phyloP scores from a whole-genome alignment of 768 basidiomycete species.

The Mycena pura region DNA sequence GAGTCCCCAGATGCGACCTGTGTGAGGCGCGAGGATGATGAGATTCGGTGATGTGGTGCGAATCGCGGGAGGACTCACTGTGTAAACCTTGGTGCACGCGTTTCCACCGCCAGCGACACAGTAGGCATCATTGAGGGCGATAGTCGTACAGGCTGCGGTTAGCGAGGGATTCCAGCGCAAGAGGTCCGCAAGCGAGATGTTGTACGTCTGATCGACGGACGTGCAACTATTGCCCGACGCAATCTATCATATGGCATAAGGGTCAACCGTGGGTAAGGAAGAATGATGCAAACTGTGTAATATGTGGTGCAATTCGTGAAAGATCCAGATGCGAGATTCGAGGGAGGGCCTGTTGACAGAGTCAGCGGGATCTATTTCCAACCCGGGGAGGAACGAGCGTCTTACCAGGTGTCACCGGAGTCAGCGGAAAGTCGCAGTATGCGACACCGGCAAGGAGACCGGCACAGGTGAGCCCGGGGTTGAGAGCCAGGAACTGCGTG shows the following conservation, averaged over 20 bases:
- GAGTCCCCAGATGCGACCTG: constrained; percentile 4
- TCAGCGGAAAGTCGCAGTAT: constrained; percentile 28
- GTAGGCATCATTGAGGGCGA: neutral
- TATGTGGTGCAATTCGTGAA: too few relatives aligned
- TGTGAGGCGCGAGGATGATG: neutral
- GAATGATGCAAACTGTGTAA: too few relatives aligned
- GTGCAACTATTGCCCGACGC: neutral
- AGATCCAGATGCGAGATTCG: too few relatives aligned
- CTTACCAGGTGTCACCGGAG: too few relatives aligned
- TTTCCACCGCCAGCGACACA: constrained; percentile 10
- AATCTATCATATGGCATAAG: too few relatives aligned
- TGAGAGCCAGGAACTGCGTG: constrained; percentile 16
- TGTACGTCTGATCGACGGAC: neutral
- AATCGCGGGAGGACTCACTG: neutral
- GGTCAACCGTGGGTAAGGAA: too few relatives aligned
- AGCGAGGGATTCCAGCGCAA: neutral
- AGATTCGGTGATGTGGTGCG: neutral
- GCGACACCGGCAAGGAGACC: constrained; percentile 20
- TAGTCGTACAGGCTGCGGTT: neutral
- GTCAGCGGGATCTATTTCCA: too few relatives aligned
- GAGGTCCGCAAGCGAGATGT: neutral
- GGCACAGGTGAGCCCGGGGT: constrained; percentile 30
- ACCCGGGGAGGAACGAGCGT: too few relatives aligned
- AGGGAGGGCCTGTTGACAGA: too few relatives aligned
- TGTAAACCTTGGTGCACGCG: neutral